Percentiles rank a stretch among this genome's conserved stretches.
Evolutionary conservation across 768 basidiomycete genomes (phyloP).

Genomic region (Rhodosporidiobolus odoratus): DNA sequence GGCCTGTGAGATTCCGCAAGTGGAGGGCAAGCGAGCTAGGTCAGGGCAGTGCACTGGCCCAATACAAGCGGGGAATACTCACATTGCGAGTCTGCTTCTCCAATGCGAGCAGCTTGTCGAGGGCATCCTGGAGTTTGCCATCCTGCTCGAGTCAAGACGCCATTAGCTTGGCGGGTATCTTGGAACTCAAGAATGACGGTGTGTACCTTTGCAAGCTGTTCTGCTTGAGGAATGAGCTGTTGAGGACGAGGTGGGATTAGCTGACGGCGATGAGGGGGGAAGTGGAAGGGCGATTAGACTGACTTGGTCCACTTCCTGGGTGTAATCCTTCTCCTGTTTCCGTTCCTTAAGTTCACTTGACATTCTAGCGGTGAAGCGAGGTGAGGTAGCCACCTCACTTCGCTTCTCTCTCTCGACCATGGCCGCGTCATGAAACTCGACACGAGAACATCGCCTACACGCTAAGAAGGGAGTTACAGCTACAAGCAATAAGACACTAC

Average conservation of each 20-base stretch:
- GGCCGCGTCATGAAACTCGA: neutral
- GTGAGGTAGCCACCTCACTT: no score
- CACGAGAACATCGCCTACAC: neutral
- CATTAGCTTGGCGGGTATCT: neutral
- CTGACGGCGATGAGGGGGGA: neutral
- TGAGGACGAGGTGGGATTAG: neutral
- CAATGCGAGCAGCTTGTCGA: conserved; percentile 79
- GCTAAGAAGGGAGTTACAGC: neutral
- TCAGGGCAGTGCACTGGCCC: no score
- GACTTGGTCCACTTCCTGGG: conserved; percentile 35
- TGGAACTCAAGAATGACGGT: fast-evolving
- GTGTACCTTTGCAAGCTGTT: conserved; percentile 29
- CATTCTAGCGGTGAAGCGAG: no score
- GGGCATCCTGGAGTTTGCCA: conserved; percentile 65
- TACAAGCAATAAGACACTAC: neutral
- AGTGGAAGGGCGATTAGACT: neutral
- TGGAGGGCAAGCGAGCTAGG: neutral
- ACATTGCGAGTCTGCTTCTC: conserved; percentile 98
- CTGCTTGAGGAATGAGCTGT: conserved; percentile 31
- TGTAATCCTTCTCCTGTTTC: conserved; percentile 25
- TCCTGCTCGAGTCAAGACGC: conserved; percentile 52
- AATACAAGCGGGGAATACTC: conserved; percentile 39
- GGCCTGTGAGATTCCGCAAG: conserved; percentile 55
- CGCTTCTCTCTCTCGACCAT: no score
- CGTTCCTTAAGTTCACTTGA: no score